Conservation (phyloP, 2,329 filamentous ascomycete genomes). For the Hymenoscyphus fraxineus region DNA sequence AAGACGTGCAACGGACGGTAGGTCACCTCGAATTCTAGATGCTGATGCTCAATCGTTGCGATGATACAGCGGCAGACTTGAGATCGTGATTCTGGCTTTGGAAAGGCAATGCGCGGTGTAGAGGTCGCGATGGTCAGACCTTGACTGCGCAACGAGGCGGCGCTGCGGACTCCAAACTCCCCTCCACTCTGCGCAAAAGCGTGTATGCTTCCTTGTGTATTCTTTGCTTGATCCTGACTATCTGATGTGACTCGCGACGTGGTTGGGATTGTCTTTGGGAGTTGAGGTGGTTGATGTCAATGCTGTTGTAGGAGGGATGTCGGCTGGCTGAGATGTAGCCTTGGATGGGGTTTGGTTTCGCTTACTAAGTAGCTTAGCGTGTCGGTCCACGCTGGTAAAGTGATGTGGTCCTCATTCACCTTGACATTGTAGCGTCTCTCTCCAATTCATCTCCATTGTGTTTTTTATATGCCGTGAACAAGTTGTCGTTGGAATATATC, state of each 20-base stretch:
- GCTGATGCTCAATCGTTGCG: background rate
- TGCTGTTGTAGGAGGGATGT: constrained; percentile 29
- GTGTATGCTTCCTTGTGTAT: constrained; percentile 6
- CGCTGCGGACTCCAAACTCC: constrained; percentile 11
- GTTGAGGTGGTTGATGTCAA: constrained; percentile 16
- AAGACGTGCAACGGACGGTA: background rate
- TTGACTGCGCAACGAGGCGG: constrained; percentile 6
- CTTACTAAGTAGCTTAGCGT: constrained; percentile 12
- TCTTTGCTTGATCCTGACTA: constrained; percentile 12
- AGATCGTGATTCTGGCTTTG: background rate
- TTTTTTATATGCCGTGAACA: too few species aligned
- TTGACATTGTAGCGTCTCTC: too few species aligned
- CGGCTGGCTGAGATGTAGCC: constrained; percentile 25
- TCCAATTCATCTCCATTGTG: too few species aligned
- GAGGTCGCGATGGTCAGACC: background rate
- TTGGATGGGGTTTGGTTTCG: background rate
- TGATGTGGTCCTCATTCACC: too few species aligned
- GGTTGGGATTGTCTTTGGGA: constrained; percentile 18
- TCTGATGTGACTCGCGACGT: constrained; percentile 15
- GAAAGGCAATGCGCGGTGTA: constrained; percentile 1
- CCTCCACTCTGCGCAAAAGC: constrained; percentile 14
- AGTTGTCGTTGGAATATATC: too few species aligned
- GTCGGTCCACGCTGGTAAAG: too few species aligned
- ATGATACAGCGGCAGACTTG: constrained; percentile 4
- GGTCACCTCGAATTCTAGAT: background rate